Percentiles rank a stretch among this genome's conserved stretches.
Evolutionary conservation across 345 rosid species (phyloP).

Genomic region (Lepidium didymum): DNA sequence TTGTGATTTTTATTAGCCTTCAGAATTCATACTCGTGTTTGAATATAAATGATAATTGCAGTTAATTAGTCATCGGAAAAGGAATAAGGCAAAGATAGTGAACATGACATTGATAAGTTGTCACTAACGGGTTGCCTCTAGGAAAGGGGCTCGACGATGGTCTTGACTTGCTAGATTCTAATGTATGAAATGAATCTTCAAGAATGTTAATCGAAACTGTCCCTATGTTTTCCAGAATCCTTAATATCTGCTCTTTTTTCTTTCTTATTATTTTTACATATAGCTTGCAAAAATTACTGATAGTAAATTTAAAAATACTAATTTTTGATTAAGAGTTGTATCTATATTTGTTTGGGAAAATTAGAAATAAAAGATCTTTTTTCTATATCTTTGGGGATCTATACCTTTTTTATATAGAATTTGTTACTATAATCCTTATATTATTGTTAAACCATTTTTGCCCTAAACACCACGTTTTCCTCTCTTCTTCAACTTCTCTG

Average conservation of each 20-base stretch:
- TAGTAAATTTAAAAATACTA: neutral
- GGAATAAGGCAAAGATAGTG: constrained; percentile 59
- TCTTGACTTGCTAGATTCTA: constrained; percentile 76
- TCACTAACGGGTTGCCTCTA: constrained; percentile 91
- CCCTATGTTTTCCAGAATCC: constrained; percentile 96
- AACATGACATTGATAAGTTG: constrained; percentile 94
- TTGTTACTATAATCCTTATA: no score
- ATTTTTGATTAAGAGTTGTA: neutral
- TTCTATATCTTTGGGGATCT: no score
- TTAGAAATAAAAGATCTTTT: no score
- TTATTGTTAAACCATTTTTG: no score
- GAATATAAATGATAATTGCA: constrained; percentile 9
- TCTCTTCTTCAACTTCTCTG: no score
- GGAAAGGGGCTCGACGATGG: constrained; percentile 97
- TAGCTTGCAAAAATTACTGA: neutral
- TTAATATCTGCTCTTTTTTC: neutral
- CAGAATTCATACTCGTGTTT: neutral
- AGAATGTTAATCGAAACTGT: constrained; percentile 87
- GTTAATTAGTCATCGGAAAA: constrained; percentile 32
- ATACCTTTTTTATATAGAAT: no score
- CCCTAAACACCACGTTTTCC: no score
- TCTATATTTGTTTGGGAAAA: neutral
- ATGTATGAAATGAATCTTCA: constrained; percentile 85
- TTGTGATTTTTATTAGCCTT: neutral
- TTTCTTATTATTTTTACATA: neutral